phyloP scores from a whole-genome alignment of 116 monocot species.

The Posidonia oceanica region DNA sequence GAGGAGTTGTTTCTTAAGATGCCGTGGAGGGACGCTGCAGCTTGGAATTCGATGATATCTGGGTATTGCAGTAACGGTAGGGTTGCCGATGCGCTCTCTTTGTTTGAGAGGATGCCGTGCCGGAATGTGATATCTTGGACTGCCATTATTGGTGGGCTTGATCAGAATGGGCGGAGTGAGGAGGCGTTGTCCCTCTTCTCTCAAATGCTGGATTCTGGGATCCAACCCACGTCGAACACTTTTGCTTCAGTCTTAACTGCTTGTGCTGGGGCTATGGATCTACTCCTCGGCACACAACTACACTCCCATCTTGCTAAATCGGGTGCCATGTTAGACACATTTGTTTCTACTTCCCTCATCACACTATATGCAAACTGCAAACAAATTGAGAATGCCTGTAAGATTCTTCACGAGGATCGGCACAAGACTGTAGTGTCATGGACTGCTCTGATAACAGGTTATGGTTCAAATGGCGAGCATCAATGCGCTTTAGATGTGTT shows the following conservation, averaged over 20 bases:
- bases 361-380: slow-evolving; percentile 58
- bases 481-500: slow-evolving; percentile 45
- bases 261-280: slow-evolving; percentile 26
- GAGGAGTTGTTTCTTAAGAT: slow-evolving; percentile 41
- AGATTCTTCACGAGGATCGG: slow-evolving; percentile 26
- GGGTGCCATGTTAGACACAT: slow-evolving; percentile 26
- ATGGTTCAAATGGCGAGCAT: slow-evolving; percentile 39
- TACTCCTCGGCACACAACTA: slow-evolving; percentile 40
- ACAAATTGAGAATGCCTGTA: slow-evolving; percentile 33
- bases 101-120: slow-evolving; percentile 54
- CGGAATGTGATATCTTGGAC: slow-evolving; percentile 76
- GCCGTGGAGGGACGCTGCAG: slow-evolving; percentile 49
- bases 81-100: slow-evolving; percentile 22
- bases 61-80: slow-evolving; percentile 43
- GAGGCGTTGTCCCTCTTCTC: slow-evolving; percentile 34
- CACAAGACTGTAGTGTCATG: slow-evolving; percentile 46
- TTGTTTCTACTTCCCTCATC: slow-evolving; percentile 53
- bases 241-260: slow-evolving; percentile 52
- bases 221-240: slow-evolving; percentile 56
- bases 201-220: slow-evolving; percentile 40
- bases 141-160: slow-evolving; percentile 65
- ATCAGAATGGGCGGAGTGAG: slow-evolving; percentile 42
- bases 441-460: slow-evolving; percentile 75
- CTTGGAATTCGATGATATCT: slow-evolving; percentile 84
- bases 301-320: slow-evolving; percentile 34